Evolutionary conservation across 768 basidiomycete genomes (phyloP).

Genomic region (Tylopilus plumbeoviolaceoides): DNA sequence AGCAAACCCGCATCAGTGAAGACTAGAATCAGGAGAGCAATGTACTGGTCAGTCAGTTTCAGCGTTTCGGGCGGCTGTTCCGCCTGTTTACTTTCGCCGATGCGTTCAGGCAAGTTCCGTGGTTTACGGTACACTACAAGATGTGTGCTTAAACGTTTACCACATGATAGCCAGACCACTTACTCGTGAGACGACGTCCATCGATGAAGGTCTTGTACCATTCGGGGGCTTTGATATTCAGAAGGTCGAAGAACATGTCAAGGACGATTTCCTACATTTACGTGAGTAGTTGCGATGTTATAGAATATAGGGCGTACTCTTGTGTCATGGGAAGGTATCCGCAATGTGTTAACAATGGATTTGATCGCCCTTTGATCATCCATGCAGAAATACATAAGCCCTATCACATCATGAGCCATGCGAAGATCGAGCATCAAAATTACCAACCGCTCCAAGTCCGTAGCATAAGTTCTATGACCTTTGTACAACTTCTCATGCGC

Average conservation of each 20-base stretch:
- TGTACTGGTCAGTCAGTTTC: slow-evolving; percentile 90
- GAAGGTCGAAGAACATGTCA: slow-evolving; percentile 90
- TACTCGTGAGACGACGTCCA: slow-evolving; percentile 84
- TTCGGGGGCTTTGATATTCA: slow-evolving; percentile 88
- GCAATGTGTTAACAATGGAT: slow-evolving; percentile 78
- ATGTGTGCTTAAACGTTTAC: not conserved
- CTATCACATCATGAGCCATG: slow-evolving; percentile 35
- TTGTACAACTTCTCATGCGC: slow-evolving; percentile 71
- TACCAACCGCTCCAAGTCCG: slow-evolving; percentile 89
- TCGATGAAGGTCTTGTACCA: slow-evolving; percentile 94
- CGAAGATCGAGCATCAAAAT: not conserved
- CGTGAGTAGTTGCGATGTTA: slow-evolving; percentile 8
- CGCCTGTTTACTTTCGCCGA: slow-evolving; percentile 34
- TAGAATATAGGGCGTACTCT: slow-evolving; percentile 45
- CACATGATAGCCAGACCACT: slow-evolving; percentile 21
- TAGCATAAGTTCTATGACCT: slow-evolving; percentile 77
- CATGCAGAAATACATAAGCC: slow-evolving; percentile 92
- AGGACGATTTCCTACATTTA: slow-evolving; percentile 78
- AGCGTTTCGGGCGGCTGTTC: slow-evolving; percentile 55
- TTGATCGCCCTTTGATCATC: slow-evolving; percentile 82
- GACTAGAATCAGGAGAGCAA: slow-evolving; percentile 78
- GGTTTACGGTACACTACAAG: slow-evolving; percentile 62
- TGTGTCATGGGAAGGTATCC: slow-evolving; percentile 83
- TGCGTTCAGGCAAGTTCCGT: slow-evolving; percentile 32
- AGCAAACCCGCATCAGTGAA: slow-evolving; percentile 84